Evolutionary conservation across 2,329 filamentous ascomycete species (phyloP).

Genomic region (Tricladium varicosporioides): DNA sequence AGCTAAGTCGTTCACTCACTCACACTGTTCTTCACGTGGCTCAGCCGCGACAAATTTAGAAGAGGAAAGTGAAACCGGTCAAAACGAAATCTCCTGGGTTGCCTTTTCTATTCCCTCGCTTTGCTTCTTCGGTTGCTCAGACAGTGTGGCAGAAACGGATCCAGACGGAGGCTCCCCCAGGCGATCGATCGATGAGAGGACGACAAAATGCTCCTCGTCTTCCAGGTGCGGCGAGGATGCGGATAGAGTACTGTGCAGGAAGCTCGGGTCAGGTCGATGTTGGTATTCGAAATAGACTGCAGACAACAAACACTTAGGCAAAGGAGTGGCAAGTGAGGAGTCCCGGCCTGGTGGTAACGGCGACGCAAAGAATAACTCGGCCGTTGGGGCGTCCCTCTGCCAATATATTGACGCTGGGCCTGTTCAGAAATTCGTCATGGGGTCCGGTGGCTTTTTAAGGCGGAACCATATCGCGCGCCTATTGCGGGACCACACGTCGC

Average conservation of each 20-base stretch:
- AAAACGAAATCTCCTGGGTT: slow-evolving; percentile 9
- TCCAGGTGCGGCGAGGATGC: background rate
- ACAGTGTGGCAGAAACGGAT: background rate
- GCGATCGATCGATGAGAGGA: background rate
- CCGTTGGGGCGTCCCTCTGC: slow-evolving; percentile 28
- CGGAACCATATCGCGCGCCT: slow-evolving; percentile 29
- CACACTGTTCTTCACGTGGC: slow-evolving; percentile 23
- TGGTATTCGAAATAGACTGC: background rate
- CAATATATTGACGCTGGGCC: slow-evolving; percentile 33
- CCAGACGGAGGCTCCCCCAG: background rate
- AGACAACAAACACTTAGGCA: background rate
- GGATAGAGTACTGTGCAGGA: background rate
- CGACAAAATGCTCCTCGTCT: background rate
- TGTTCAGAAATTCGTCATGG: slow-evolving; percentile 29
- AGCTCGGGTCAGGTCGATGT: background rate
- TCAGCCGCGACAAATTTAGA: slow-evolving; percentile 27
- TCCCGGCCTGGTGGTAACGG: slow-evolving; percentile 32
- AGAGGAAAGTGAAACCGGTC: slow-evolving; percentile 14
- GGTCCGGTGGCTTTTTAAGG: slow-evolving; percentile 16
- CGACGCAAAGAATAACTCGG: slow-evolving; percentile 24
- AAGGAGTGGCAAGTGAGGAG: slow-evolving; percentile 2
- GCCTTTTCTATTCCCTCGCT: slow-evolving; percentile 8
- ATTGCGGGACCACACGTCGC: slow-evolving; percentile 30
- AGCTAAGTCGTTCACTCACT: slow-evolving; percentile 2
- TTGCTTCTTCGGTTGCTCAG: background rate